Conservation (phyloP, 345 rosid species). For the Eucalyptus marginata region DNA sequence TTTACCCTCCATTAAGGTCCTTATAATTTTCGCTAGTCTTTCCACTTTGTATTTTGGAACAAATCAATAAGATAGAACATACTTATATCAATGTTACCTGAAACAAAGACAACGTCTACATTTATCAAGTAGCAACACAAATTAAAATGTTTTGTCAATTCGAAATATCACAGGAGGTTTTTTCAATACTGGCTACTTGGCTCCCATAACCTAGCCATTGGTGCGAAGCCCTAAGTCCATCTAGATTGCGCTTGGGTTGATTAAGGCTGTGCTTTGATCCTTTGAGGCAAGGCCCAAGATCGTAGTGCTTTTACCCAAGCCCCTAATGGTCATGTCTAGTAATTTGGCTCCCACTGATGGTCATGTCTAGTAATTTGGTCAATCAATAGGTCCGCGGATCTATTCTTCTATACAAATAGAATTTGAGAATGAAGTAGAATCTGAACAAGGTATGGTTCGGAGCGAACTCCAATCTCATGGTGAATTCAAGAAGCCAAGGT, state of each 20-base stretch:
- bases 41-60: background rate
- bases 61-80: background rate
- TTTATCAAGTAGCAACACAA: background rate
- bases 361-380: too few species aligned
- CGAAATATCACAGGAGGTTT: background rate
- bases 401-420: too few species aligned
- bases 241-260: background rate
- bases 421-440: constrained; percentile 27
- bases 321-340: background rate
- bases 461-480: constrained; percentile 67
- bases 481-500: constrained; percentile 79
- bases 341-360: constrained; percentile 14
- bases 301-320: background rate
- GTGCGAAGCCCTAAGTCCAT: background rate
- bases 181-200: background rate
- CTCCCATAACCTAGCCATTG: background rate
- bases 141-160: background rate
- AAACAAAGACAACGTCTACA: background rate
- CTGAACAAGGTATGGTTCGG: constrained; percentile 75
- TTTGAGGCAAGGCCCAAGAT: background rate
- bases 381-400: too few species aligned
- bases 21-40: background rate
- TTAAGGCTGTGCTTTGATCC: background rate
- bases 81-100: background rate
- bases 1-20: background rate